Base-by-base conservation (phyloP, 495 filamentous ascomycete species). In the Penicillium pulvis region DNA sequence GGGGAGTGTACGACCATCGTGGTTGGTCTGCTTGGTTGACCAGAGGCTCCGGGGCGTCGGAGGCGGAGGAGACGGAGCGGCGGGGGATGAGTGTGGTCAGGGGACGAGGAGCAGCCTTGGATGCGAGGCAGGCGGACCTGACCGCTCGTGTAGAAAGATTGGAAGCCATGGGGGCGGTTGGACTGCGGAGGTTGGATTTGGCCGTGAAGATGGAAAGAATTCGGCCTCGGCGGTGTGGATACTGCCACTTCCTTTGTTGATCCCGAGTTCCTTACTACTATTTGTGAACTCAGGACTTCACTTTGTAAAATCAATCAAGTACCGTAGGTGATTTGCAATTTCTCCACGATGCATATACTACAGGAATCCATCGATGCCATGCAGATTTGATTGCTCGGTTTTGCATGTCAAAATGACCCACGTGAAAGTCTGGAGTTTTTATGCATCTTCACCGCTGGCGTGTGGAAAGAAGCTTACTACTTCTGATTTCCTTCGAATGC, bases 1-100 rank as follows among this genome's bases (percentile, higher is more conserved):
- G 79, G 23, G 93, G 93, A 14, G 92, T 96, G 69, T 87, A 84
- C 17, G 87, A 79, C 92, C 92, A 97, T 76, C 91, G 84, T 41
- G 91, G 92, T 45, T 77, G 71, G 57, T 82, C 70, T 59, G 70
- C 58, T 41, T 75, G 62, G 56, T 74, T 71, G 47, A 60, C 56
- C 23, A 61, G 44, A 12, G 60, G 43, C 58, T 70, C 59, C 44
- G 31, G 44, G 31, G 53, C 30, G 7, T 56, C 30, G 33, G 74
- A 61, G 44, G 52, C 63, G 23, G 68, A 55, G 23, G 61, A 53
- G 65, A 73, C 53, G 52, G 65, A 60, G 62, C 70, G 71, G 46
- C 69, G 61, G 50, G 62, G 56, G 20, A 60, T 55, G 2, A 64
- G 10, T 8, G 59, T 50, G 28, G 58, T 41, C 45, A 66, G 50